Base-by-base conservation (phyloP, 2,329 filamentous ascomycete genomes). In the Penicillium freii region DNA sequence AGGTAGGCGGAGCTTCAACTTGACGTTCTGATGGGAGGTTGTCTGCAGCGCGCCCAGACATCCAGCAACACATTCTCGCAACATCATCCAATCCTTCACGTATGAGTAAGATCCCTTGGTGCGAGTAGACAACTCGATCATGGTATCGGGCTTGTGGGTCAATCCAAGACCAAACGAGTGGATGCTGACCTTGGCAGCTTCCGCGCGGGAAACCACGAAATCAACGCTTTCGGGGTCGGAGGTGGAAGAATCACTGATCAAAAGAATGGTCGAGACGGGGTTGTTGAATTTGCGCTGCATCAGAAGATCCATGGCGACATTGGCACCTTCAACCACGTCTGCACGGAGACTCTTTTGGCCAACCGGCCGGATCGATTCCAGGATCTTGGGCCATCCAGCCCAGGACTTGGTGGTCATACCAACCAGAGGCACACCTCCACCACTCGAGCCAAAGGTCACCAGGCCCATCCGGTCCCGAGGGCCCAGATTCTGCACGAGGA, bases 81-180 rank as follows among this genome's bases (percentile, higher is more conserved):
- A 83, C 93, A 97, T 99, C 93, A 97, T 97, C 94, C 94, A 99
- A 74, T 99, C 94, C 77, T 97, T 99, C 66, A 99, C 92, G 69
- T 97, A 99, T 1, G 92, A 95, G 71, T 97, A 99, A 1, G 92
- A 95, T 5, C 92, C 94, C 78, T 97, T 99, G 4, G 94, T 99
- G 59, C 92, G 85, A 7, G 90, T 94, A 0, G 94, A 97, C 13
- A 99, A 80, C 76, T 97, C 93, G 62, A 99, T 96, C 92, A 99
- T 96, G 0, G 92, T 97, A 71, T 99, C 94, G 5, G 94, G 94
- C 77, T 97, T 97, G 77, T 99, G 94, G 0, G 93, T 97, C 80
- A 97, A 87, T 51, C 94, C 94, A 19, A 99, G 83, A 34, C 94
- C 94, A 67, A 99, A 99, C 0, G 94, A 97, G 75, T 97, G 92